Percentiles rank a stretch among this genome's conserved stretches.
These are phyloP conservation scores for Ilex aquifolium DNA, from an alignment of 257 asterid genomes.

Conservation along the genomic window DNA sequence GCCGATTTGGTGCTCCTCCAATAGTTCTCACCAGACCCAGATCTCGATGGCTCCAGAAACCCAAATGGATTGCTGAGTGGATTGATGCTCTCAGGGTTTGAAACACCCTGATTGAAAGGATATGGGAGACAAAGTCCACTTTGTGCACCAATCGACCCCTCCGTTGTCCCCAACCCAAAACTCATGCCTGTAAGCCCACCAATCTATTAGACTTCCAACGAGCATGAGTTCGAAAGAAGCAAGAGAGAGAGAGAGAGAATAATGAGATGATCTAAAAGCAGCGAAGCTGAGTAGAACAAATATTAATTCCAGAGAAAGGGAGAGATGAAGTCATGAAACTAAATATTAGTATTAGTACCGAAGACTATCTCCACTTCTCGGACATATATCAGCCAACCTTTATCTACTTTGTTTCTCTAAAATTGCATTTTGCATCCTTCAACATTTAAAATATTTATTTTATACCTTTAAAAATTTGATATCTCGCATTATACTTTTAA, in stretches of 20 bases:
- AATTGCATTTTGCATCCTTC: too few relatives aligned
- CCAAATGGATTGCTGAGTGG: slow-evolving; percentile 24
- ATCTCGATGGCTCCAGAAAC: slow-evolving; percentile 26
- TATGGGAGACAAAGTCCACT: neutral
- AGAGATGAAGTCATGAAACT: too few relatives aligned
- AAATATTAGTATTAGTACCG: too few relatives aligned
- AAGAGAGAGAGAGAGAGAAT: neutral
- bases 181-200: slow-evolving; percentile 12
- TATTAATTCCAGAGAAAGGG: neutral
- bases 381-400: too few relatives aligned
- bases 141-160: neutral
- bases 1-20: slow-evolving; percentile 20
- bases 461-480: too few relatives aligned
- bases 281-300: neutral
- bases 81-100: slow-evolving; percentile 12
- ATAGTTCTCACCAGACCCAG: slow-evolving; percentile 17
- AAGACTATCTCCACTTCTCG: too few relatives aligned
- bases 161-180: slow-evolving; percentile 19
- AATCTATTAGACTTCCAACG: slow-evolving; percentile 3
- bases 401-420: too few relatives aligned
- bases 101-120: slow-evolving; percentile 4
- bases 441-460: too few relatives aligned
- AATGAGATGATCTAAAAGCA: slow-evolving; percentile 3
- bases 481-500: too few relatives aligned
- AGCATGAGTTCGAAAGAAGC: slow-evolving; percentile 10